Percentiles rank a stretch among this genome's conserved stretches.
phyloP scores from a whole-genome alignment of 2,329 filamentous ascomycete species.

The Sporothrix phasma region DNA sequence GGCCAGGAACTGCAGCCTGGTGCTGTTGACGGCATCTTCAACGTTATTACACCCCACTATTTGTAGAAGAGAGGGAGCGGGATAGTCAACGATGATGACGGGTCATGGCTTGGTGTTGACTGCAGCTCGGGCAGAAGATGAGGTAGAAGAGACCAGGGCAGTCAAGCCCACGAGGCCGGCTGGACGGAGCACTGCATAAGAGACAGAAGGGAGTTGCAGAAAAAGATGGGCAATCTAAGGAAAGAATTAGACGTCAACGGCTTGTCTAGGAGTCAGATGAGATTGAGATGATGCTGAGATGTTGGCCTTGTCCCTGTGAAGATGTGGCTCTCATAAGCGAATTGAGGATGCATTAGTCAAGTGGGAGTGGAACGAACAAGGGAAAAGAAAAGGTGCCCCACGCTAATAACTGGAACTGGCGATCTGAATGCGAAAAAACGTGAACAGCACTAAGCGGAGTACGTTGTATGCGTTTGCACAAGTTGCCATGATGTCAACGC shows the following conservation, averaged over 20 bases:
- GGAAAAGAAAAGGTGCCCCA: too few species aligned
- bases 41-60: not conserved
- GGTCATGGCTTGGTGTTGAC: not conserved
- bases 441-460: too few species aligned
- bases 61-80: not conserved
- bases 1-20: not conserved
- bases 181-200: not conserved
- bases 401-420: too few species aligned
- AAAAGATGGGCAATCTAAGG: not conserved
- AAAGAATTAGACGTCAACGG: too few species aligned
- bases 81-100: not conserved
- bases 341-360: too few species aligned
- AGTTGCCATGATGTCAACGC: not conserved
- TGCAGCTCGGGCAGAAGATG: not conserved
- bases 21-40: not conserved
- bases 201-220: not conserved
- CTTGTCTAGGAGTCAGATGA: not conserved
- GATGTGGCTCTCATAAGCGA: too few species aligned
- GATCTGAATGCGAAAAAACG: too few species aligned
- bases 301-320: too few species aligned
- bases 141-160: not conserved
- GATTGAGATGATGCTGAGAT: not conserved
- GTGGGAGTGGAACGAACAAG: too few species aligned
- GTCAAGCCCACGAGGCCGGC: not conserved
- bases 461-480: too few species aligned